Conservation (phyloP, 768 basidiomycete species). For the Tricholomella constricta region DNA sequence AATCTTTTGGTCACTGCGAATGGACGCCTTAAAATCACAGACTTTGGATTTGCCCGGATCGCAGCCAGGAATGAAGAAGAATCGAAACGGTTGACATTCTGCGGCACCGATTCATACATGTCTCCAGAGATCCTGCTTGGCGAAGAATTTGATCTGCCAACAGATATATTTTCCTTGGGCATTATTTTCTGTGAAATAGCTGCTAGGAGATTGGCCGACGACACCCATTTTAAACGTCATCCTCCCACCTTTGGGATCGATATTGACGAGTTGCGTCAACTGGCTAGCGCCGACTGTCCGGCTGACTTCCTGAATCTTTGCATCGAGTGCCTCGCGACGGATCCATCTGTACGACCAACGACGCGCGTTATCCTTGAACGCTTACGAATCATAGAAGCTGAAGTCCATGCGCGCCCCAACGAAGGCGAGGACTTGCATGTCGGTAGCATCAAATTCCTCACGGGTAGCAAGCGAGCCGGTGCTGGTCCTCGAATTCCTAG, state of each 20-base stretch:
- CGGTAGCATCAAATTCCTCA: constrained; percentile 84
- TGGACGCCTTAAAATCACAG: constrained; percentile 95
- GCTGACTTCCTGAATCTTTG: constrained; percentile 74
- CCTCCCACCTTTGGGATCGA: constrained; percentile 84
- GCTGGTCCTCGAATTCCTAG: constrained; percentile 80
- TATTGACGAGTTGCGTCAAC: constrained; percentile 62
- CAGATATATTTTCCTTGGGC: constrained; percentile 93
- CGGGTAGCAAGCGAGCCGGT: constrained; percentile 59
- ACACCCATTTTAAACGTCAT: constrained; percentile 71
- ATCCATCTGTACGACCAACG: constrained; percentile 71
- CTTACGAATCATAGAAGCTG: constrained; percentile 79
- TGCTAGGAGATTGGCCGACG: constrained; percentile 83
- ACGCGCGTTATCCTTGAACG: constrained; percentile 80
- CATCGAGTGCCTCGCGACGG: constrained; percentile 70
- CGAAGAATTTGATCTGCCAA: constrained; percentile 89
- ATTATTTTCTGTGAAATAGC: constrained; percentile 93
- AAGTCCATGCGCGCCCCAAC: constrained; percentile 68
- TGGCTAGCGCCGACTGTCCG: constrained; percentile 78
- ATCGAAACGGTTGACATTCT: constrained; percentile 80
- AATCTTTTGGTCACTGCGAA: constrained; percentile 95
- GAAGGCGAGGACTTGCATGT: constrained; percentile 75
- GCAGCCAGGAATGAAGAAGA: constrained; percentile 92
- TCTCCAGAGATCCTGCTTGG: constrained; percentile 93
- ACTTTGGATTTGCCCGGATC: constrained; percentile 96
- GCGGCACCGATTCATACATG: constrained; percentile 95